phyloP scores from a whole-genome alignment of 441 rosid genomes.

The Macaranga tanarius region DNA sequence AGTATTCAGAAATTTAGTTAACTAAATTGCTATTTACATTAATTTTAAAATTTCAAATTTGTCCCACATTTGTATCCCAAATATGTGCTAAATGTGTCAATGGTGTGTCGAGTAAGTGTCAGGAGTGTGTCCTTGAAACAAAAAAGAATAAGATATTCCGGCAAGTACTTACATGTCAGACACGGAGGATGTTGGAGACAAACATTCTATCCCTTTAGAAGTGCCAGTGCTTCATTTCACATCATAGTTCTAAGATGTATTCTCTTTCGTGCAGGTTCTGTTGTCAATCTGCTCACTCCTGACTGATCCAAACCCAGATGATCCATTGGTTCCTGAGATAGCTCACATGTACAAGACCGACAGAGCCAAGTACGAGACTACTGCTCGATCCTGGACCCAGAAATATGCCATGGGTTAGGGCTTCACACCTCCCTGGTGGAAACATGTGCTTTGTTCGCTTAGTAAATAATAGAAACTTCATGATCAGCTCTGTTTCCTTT shows the following conservation, averaged over 20 bases:
- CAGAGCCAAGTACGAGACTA: slow-evolving; percentile 71
- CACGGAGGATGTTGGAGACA: background rate
- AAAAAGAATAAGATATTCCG: too few relatives aligned
- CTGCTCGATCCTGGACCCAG: slow-evolving; percentile 86
- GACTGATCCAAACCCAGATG: slow-evolving; percentile 87
- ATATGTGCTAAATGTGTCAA: too few relatives aligned
- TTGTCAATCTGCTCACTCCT: slow-evolving; percentile 79
- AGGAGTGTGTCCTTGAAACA: too few relatives aligned
- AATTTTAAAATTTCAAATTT: too few relatives aligned
- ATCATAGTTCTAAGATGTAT: background rate
- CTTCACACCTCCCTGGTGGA: background rate
- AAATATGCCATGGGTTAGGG: slow-evolving; percentile 73
- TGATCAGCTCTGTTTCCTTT: slow-evolving; percentile 4
- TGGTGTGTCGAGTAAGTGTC: too few relatives aligned
- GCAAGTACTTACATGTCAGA: too few relatives aligned
- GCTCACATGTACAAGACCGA: slow-evolving; percentile 84
- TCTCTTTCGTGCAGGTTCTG: slow-evolving; percentile 49
- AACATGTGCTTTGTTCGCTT: slow-evolving; percentile 4
- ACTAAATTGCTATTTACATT: too few relatives aligned
- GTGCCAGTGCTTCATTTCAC: background rate
- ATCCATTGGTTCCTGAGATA: slow-evolving; percentile 82
- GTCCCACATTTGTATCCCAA: too few relatives aligned
- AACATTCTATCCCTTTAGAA: too few relatives aligned
- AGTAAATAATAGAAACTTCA: slow-evolving; percentile 37
- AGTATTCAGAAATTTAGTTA: too few relatives aligned